Evolutionary conservation across 1,284 basidiomycete species (phyloP).

Genomic region (Microstroma glucosiphilum): DNA sequence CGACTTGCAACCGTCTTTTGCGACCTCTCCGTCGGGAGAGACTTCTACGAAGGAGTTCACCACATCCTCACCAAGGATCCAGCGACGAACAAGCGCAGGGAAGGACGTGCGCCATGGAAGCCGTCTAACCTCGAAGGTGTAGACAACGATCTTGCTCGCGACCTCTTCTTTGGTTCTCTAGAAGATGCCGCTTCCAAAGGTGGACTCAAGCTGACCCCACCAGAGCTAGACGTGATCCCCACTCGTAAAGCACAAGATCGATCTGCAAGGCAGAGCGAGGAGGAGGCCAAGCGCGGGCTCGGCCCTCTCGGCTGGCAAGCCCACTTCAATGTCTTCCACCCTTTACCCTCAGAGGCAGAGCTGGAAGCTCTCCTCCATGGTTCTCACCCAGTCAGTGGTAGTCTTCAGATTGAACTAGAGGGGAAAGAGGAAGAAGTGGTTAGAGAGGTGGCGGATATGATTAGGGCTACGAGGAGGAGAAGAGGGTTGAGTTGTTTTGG

Average conservation of each 20-base stretch:
- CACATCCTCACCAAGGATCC: slow-evolving; percentile 43
- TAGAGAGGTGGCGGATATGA: slow-evolving; percentile 2
- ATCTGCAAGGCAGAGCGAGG: slow-evolving; percentile 21
- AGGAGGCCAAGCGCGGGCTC: slow-evolving; percentile 22
- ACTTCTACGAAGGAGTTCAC: slow-evolving; percentile 51
- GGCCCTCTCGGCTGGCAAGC: slow-evolving; percentile 44
- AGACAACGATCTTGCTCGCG: slow-evolving; percentile 23
- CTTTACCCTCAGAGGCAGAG: slow-evolving; percentile 44
- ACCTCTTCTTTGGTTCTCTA: slow-evolving; percentile 35
- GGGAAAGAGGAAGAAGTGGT: background rate
- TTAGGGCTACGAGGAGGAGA: slow-evolving; percentile 1
- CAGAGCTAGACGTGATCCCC: slow-evolving; percentile 22
- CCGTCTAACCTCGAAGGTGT: slow-evolving; percentile 35
- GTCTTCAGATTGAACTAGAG: slow-evolving; percentile 21
- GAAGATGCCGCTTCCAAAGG: slow-evolving; percentile 23
- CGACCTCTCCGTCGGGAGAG: slow-evolving; percentile 40
- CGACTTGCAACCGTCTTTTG: slow-evolving; percentile 47
- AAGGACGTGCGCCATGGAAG: slow-evolving; percentile 35
- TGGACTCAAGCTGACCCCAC: slow-evolving; percentile 30
- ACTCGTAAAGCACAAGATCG: slow-evolving; percentile 18
- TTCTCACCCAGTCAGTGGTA: slow-evolving; percentile 38
- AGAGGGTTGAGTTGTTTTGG: slow-evolving; percentile 5
- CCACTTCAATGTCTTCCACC: slow-evolving; percentile 36
- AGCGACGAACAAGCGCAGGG: slow-evolving; percentile 36
- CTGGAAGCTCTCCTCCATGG: slow-evolving; percentile 37